Evolutionary conservation across 2,329 filamentous ascomycete genomes (phyloP), one percentile per base, ranked within the genome.

Genomic region (Aschersonia sp.): DNA sequence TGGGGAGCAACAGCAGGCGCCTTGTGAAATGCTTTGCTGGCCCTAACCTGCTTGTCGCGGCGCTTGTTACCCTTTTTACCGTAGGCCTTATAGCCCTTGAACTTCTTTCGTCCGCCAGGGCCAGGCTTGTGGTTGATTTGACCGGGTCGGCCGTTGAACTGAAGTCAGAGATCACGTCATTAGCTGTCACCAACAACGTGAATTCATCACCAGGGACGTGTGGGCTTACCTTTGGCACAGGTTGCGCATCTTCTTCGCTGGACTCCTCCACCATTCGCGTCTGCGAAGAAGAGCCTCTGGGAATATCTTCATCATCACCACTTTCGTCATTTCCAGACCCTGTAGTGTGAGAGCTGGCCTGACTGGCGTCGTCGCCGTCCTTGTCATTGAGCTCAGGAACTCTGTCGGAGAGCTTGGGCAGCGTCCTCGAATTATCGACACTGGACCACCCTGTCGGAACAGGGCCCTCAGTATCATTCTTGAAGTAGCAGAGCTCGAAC

Each of bases 401-500:
- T 31, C 75, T 68, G 40, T 72, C 65, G 33, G 63, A 66, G 42
- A 74, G 64, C 46, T 68, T 74, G 1, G 79, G 76, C 46, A 79
- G 79, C 1, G 69, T 60, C 52, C 75, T 78, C 31, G 71, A 71
- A 14, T 81, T 74, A 12, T 80, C 74, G 2, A 85, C 65, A 2
- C 66, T 67, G 29, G 76, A 76, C 76, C 81, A 89, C 1, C 85
- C 86, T 4, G 78, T 81, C 0, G 85, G 83, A 9, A 94, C 69
- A 22, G 72, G 64, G 30, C 80, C 75, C 29, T 73, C 73, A 1
- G 66, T 63, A 7, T 54, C 52, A 47, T 75, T 74, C 29, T 67
- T 62, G 51, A 83, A 79, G 57, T 85, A 84, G 59, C 80, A 79
- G 54, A 95, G 66, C 11, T 85, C 78, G 59, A 97, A 97, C 12